Percentiles rank a stretch among this genome's conserved stretches.
Conservation (phyloP, 148 eudicot genomes). For the Spergularia marina region DNA sequence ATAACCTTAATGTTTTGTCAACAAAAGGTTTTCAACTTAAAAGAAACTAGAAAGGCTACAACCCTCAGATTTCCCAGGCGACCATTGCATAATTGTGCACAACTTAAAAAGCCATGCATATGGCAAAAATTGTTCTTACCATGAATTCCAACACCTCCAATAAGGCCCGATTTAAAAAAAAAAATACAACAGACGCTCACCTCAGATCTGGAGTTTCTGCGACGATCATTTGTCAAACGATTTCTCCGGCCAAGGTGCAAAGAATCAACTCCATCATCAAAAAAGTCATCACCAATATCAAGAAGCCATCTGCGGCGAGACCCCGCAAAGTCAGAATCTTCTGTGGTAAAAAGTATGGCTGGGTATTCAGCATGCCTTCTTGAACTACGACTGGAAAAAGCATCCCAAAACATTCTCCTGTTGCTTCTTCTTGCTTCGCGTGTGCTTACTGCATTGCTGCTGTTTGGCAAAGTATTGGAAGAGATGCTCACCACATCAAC, state of each 20-base stretch:
- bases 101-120: no score
- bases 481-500: conserved; percentile 53
- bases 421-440: conserved; percentile 61
- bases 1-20: not conserved
- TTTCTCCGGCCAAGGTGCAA: conserved; percentile 48
- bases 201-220: conserved; percentile 65
- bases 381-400: conserved; percentile 62
- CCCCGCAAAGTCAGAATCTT: conserved; percentile 48
- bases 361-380: conserved; percentile 53
- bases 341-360: conserved; percentile 44
- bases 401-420: conserved; percentile 73
- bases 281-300: conserved; percentile 53
- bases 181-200: conserved; percentile 27
- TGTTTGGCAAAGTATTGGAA: conserved; percentile 38
- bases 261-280: conserved; percentile 46
- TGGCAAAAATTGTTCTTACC: not conserved
- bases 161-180: not conserved
- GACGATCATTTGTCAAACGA: conserved; percentile 42
- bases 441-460: conserved; percentile 41
- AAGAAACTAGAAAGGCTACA: no score
- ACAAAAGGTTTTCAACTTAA: not conserved
- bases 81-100: no score
- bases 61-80: no score
- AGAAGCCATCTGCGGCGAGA: conserved; percentile 68
- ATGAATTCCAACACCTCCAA: not conserved